Evolutionary conservation across 495 filamentous ascomycete genomes (phyloP), one percentile per base, ranked within the genome.

Genomic region (Bryoglossum gracile): DNA sequence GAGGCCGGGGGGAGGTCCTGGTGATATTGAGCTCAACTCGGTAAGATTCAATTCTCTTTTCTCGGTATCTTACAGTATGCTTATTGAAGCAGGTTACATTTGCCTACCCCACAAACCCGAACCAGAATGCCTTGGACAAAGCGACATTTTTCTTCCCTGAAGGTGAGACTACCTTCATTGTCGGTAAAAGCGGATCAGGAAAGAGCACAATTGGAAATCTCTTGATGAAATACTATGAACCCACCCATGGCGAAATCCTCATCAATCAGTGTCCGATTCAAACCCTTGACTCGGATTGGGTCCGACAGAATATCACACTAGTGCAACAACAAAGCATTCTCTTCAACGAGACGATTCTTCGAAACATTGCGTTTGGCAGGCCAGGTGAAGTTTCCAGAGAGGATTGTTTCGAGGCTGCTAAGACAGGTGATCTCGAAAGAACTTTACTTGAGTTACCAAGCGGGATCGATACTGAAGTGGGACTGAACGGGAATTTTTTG

Each of bases 201-300:
- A 98, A 98, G 62, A 95, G 87, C 58, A 97, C 92, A 0, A 59
- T 98, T 8, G 80, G 82, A 2, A 89, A 87, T 57, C 66, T 98
- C 2, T 68, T 98, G 2, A 65, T 88, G 42, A 74, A 81, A 24
- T 86, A 90, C 58, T 95, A 95, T 57, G 64, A 75, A 8, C 79
- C 86, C 2, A 65, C 62, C 0, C 65, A 67, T 0, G 92, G 92
- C 0, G 57, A 77, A 4, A 83, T 96, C 17, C 51, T 73, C 0
- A 65, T 98, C 2, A 90, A 94, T 54, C 82, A 80, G 0, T 57
- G 71, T 9, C 63, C 76, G 0, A 68, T 92, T n/a, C 57, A 77
- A 14, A 67, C 64, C 0, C 67, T 96, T 9, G 74, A 89, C 50
- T 59, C 73, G 6, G 67, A 68, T 16, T 96, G 89, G 88, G 69